Base-by-base conservation (phyloP, 768 basidiomycete species). In the Mycena crocata region DNA sequence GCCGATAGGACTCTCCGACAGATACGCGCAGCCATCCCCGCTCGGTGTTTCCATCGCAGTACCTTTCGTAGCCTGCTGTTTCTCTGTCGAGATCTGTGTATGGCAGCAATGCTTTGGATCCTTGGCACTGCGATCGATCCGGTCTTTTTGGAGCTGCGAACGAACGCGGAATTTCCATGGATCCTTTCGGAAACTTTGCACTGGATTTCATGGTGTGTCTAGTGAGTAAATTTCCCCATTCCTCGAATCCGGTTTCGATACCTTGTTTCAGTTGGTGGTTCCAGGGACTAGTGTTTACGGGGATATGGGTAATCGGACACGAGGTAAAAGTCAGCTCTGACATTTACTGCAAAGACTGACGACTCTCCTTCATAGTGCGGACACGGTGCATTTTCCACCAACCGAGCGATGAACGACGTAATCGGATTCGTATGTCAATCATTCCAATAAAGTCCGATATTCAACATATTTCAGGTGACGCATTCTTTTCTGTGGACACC, bases 271-370 rank as follows among this genome's bases (percentile, higher is more conserved):
- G 86, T 70, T 88, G 87, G 86, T 88, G 86, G 87, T 86, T 87
- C 72, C 87, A 88, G 73, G 86, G 86, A 19, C 80, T 87, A n/a
- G 82, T 86, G 32, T 84, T 87, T 63, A 86, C 86, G 5, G 87
- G 86, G 9, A 80, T 87, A 40, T 88, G 86, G 86, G 86, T 87
- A 32, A 86, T 88, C 46, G 87, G 87, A 23, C 87, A 88, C 64
- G 87, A 88, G 75, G 86, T 85, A 40, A 24, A 46, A 14, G 12
- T 23, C 35, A n/a, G 15, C 5, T 26, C 28, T 5, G 9, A 3
- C 28, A n/a, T 28, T 17, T 48, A 8, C 23, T 19, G 30, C 10
- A 14, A 5, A 8, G 56, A 15, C 31, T 30, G 24, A 46, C 32
- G 1, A 52, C 34, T 59, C 60, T 26, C 58, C 31, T 28, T 64